Conservation (phyloP, 2,329 filamentous ascomycete genomes). For the Colletotrichum plurivorum region DNA sequence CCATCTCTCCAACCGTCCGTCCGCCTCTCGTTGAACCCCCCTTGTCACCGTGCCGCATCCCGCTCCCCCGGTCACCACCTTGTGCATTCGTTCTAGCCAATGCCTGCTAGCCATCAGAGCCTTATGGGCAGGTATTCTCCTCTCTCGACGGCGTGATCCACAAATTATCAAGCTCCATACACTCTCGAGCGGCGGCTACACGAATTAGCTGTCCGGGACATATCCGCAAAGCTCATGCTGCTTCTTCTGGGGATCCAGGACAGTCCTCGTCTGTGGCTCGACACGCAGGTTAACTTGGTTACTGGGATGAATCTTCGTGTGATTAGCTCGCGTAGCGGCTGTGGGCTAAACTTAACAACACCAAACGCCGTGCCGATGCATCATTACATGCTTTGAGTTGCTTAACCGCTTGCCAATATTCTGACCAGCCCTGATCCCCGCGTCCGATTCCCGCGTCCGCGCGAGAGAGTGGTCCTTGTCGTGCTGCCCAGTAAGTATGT, state of each 20-base stretch:
- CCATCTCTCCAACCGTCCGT: not conserved
- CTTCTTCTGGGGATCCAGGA: not conserved
- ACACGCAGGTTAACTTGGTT: not conserved
- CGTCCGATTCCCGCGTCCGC: not conserved
- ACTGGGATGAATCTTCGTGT: constrained; percentile 16
- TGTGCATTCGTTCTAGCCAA: constrained; percentile 1
- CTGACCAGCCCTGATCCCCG: not conserved
- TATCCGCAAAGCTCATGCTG: not conserved
- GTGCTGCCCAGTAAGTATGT: constrained; percentile 29
- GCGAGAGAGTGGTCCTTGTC: constrained; percentile 17
- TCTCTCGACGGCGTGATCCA: not conserved
- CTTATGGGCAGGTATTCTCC: not conserved
- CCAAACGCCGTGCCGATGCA: constrained; percentile 39
- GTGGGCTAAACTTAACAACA: constrained; percentile 42
- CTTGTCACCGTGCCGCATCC: constrained; percentile 31
- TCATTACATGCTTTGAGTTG: constrained; percentile 35
- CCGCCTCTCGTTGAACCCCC: constrained; percentile 25
- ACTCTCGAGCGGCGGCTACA: constrained; percentile 17
- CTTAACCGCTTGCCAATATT: constrained; percentile 29
- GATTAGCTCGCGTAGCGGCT: constrained; percentile 30
- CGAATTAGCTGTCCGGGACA: constrained; percentile 1
- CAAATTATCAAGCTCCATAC: not conserved
- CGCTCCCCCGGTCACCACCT: constrained; percentile 2
- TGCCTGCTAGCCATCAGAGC: constrained; percentile 12
- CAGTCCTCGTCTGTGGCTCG: not conserved